A percentile compares a stretch with the other conserved stretches of the same genome.
Evolutionary conservation across 2,329 filamentous ascomycete species (phyloP).

Genomic region (Neofusicoccum ribis): DNA sequence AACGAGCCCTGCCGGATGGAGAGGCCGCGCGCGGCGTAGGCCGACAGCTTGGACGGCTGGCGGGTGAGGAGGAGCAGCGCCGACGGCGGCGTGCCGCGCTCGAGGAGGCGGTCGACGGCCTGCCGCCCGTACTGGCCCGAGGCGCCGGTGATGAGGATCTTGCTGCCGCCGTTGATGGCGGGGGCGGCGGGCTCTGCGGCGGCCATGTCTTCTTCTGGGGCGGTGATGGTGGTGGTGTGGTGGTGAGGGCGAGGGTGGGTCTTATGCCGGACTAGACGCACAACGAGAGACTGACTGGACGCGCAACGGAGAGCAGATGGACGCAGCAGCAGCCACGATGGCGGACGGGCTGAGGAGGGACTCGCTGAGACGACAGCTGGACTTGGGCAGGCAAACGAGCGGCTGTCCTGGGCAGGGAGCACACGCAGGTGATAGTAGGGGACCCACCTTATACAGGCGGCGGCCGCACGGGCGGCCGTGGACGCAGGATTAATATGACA

Average conservation of each 20-base stretch:
- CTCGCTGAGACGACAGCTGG: too few species aligned
- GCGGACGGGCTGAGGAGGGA: too few species aligned
- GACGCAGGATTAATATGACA: background rate
- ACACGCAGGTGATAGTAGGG: background rate
- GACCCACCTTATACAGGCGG: background rate
- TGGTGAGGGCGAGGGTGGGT: too few species aligned
- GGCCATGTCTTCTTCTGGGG: background rate
- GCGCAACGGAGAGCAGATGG: background rate
- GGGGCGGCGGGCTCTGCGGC: background rate
- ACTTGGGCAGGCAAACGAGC: background rate
- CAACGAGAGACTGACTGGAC: background rate
- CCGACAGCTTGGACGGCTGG: background rate
- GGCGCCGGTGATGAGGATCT: constrained; percentile 15
- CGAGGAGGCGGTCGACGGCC: background rate
- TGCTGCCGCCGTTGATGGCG: background rate
- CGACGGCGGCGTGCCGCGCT: background rate
- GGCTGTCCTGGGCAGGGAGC: background rate
- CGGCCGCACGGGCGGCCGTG: background rate
- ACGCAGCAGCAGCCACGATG: too few species aligned
- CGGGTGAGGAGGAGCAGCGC: constrained; percentile 8
- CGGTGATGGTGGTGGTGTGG: background rate
- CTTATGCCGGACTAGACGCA: background rate
- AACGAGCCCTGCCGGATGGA: constrained; percentile 1
- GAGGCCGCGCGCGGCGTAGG: constrained; percentile 6
- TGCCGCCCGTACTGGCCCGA: constrained; percentile 7